phyloP scores from a whole-genome alignment of 2,329 filamentous ascomycete species.

The Cercospora brassicicola region DNA sequence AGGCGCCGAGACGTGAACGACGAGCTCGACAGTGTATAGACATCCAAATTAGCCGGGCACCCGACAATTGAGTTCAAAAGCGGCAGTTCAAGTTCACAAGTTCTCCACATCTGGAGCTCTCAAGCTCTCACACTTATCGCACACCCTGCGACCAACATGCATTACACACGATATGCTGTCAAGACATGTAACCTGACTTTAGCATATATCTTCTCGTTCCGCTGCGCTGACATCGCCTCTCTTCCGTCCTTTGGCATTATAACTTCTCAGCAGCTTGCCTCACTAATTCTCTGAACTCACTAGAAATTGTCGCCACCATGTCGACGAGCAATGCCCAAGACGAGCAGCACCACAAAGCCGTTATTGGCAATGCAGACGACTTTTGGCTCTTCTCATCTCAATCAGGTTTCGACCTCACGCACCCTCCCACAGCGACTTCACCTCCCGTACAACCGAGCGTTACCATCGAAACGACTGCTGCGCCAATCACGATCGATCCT shows the following conservation, averaged over 20 bases:
- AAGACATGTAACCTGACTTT: not conserved
- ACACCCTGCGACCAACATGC: not conserved
- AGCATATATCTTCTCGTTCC: not conserved
- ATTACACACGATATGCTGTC: not conserved
- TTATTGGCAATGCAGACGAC: conserved; percentile 46
- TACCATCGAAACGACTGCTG: conserved; percentile 32
- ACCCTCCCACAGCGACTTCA: conserved; percentile 38
- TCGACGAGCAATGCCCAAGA: not conserved
- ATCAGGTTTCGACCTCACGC: conserved; percentile 51
- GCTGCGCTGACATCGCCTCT: not conserved
- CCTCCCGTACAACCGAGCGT: conserved; percentile 28
- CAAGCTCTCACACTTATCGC: conserved; percentile 1
- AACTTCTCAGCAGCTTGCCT: not conserved
- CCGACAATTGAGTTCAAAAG: not conserved
- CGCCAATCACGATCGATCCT: conserved; percentile 38
- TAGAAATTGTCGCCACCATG: not conserved
- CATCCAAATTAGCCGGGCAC: not conserved
- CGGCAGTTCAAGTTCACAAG: conserved; percentile 1
- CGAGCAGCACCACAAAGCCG: conserved; percentile 21
- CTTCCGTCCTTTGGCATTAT: not conserved
- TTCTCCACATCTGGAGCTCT: conserved; percentile 3
- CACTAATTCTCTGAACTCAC: not conserved
- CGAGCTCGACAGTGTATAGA: not conserved
- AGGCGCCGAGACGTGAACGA: not conserved
- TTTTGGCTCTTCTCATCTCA: conserved; percentile 49